phyloP scores from a whole-genome alignment of 106 monocot genomes.

The Dendrobium huoshanense region DNA sequence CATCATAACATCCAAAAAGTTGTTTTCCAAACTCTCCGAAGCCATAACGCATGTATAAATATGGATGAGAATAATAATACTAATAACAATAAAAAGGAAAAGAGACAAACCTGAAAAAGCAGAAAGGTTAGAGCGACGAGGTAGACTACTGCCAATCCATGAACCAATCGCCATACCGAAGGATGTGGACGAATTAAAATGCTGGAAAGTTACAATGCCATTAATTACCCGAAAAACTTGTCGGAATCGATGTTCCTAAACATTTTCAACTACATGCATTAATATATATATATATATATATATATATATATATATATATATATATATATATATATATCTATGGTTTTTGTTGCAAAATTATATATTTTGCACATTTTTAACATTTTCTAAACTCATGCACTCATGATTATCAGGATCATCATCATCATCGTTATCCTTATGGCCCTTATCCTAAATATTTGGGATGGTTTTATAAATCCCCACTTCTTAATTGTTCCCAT shows the following conservation, averaged over 20 bases:
- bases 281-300: not conserved
- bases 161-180: slow-evolving; percentile 57
- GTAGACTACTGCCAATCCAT: slow-evolving; percentile 58
- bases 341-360: not conserved
- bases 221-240: not conserved
- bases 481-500: too few relatives aligned
- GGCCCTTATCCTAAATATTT: too few relatives aligned
- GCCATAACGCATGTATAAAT: not conserved
- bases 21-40: not conserved
- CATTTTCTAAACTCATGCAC: not conserved
- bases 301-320: too few relatives aligned
- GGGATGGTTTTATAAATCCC: too few relatives aligned
- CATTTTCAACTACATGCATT: not conserved
- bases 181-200: slow-evolving; percentile 35
- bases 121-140: slow-evolving; percentile 64
- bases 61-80: not conserved
- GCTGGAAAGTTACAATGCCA: not conserved
- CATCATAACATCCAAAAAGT: too few relatives aligned
- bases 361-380: not conserved
- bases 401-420: not conserved
- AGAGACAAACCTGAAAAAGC: slow-evolving; percentile 52
- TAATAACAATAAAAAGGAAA: not conserved
- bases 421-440: not conserved
- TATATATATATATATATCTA: not conserved
- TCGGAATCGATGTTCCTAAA: not conserved